Base-by-base conservation (phyloP, 2,329 filamentous ascomycete genomes). In the Parastagonospora nodorum region DNA sequence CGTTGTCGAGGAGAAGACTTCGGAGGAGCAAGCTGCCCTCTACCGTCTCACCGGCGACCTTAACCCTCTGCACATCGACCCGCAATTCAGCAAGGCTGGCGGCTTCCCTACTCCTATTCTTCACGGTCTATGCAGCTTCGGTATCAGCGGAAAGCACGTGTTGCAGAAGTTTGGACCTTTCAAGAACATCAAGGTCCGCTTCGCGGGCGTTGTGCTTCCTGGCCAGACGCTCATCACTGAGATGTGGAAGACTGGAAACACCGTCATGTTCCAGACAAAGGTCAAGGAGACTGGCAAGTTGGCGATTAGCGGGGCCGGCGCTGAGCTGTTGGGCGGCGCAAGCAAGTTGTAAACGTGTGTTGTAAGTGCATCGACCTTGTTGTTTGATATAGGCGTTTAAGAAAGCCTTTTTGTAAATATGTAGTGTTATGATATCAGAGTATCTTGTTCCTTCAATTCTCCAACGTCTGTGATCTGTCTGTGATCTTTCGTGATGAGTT, bases 11-110 rank as follows among this genome's bases (percentile, higher is more conserved):
- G 88, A 90, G 76, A 85, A 85, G 75, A 97, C 94, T 4, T 88
- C 84, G 0, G 88, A 92, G 66, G 92, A 97, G 68, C 93, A 97
- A 79, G 94, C 94, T 7, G 92, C 90, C 8, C 77, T 99, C 48
- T 99, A 99, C 82, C 87, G 94, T 33, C 81, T 99, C 46, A 94
- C 89, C 64, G 94, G 94, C 42, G 94, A 99, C 77, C 88, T 93
- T 71, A 97, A 99, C 80, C 94, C 94, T 11, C 86, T 99, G 1
- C 94, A 99, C 79, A 88, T 99, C 56, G 94, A 99, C 75, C 94
- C 94, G 1, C 84, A 86, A 42, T 97, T 99, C 76, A 90, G 90
- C 78, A 94, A 94, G 80, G 87, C 96, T 64, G 94, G 93, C 52
- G 94, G 94, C 52, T 99, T 99, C 85, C 89, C 94, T 78, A 85